Evolutionary conservation across 208 protist genomes (phyloP), one percentile per base, ranked within the genome.

Genomic region (Acanthamoeba healyi): DNA sequence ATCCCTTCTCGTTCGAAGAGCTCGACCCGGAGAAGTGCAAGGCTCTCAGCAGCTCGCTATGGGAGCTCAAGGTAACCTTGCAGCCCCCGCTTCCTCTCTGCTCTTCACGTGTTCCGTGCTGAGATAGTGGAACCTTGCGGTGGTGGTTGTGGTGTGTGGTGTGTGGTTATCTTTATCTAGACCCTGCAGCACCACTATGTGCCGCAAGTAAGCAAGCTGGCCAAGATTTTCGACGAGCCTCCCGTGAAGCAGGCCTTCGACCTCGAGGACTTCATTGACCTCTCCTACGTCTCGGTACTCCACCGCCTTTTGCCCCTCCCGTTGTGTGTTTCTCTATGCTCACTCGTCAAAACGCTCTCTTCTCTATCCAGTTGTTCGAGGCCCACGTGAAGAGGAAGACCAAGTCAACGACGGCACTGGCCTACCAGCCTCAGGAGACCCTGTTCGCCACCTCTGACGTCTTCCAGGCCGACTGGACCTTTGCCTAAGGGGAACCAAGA

Each of bases 11-110:
- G 88, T 93, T 81, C n/a, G 63, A 93, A 15, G 65, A 93, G 63
- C 61, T 81, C 46, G 88, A 93, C 88, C 88, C 67, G 22, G 26
- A 93, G 63, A 93, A 93, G 44, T 93, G 88, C 88, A 32, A 93
- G 26, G 88, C 88, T 17, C 26, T 93, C 9, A 54, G 40, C n/a
- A 93, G 88, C 65, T 93, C 88, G 12, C 65, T 93, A 12, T 93
- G 88, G 88, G 88, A 93, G 58, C 58, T 93, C 63, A 93, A 93
- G 88, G 88, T 92, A 58, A 22, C 65, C 19, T 4, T 24, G 5
- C 9, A 74, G 34, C 34, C 15, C 10, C 65, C n/a, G 32, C 65
- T 10, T 29, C 74, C 74, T 34, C 36, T 29, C 42, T 9, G 15
- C 22, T 9, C 65, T 9, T 6, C 3, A 19, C 34, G 65, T 32